Percentiles rank a stretch among this genome's conserved stretches.
Evolutionary conservation across 805 yeast genomes (phyloP).

Genomic region (Wickerhamomyces tratensis): DNA sequence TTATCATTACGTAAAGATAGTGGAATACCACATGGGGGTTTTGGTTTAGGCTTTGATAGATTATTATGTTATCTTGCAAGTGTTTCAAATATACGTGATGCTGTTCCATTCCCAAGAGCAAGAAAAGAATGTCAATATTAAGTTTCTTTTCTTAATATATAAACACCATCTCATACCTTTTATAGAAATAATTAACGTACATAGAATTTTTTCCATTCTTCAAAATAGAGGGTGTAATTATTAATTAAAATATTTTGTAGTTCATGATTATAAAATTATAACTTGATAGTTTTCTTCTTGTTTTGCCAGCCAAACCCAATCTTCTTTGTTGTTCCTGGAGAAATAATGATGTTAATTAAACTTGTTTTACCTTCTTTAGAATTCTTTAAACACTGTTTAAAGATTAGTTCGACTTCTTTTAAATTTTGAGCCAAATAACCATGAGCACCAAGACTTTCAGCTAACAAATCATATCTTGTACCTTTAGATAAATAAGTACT

Average conservation of each 20-base stretch:
- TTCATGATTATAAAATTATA: too few relatives aligned
- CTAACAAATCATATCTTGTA: constrained; percentile 48
- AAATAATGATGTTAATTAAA: constrained; percentile 53
- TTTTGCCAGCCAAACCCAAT: constrained; percentile 64
- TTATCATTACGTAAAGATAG: constrained; percentile 66
- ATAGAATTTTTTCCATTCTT: too few relatives aligned
- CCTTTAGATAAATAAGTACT: constrained; percentile 50
- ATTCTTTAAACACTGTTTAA: constrained; percentile 27
- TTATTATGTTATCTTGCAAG: constrained; percentile 64
- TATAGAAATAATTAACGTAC: too few relatives aligned
- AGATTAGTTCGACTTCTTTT: constrained; percentile 25
- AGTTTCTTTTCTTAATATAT: not conserved
- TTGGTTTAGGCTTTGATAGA: constrained; percentile 92
- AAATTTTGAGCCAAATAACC: constrained; percentile 39
- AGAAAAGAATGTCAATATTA: constrained; percentile 42
- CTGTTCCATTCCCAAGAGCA: constrained; percentile 78
- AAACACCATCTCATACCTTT: too few relatives aligned
- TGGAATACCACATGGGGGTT: constrained; percentile 91
- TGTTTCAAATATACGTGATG: constrained; percentile 75
- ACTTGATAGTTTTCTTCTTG: constrained; percentile 19
- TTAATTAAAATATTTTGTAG: too few relatives aligned
- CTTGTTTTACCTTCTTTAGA: constrained; percentile 25
- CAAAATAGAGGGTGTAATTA: too few relatives aligned
- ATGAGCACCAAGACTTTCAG: constrained; percentile 43
- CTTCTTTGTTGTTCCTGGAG: constrained; percentile 43